These are phyloP conservation scores for Populus hybrid DNA, from an alignment of 441 rosid species.

Conservation along the genomic window DNA sequence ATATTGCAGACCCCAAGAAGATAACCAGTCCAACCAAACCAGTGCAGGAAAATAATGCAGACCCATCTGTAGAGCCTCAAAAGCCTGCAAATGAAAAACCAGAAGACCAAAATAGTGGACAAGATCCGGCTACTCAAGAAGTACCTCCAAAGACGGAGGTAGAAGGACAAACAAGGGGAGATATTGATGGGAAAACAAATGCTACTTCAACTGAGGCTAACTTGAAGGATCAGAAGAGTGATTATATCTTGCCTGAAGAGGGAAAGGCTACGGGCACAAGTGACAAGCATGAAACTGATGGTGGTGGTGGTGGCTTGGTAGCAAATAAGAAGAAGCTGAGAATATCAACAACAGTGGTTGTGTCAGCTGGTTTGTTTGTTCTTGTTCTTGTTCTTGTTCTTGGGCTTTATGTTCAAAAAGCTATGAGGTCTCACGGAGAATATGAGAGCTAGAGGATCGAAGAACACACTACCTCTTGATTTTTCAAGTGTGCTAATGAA, in stretches of 20 bases:
- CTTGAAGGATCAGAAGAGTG: background rate
- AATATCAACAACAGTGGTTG: background rate
- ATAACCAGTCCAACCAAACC: background rate
- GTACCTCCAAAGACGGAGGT: background rate
- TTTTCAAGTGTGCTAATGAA: background rate
- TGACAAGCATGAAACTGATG: background rate
- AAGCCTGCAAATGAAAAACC: background rate
- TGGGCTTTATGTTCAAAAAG: background rate
- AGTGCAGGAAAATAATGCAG: background rate
- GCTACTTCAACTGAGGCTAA: background rate
- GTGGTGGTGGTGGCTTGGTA: background rate
- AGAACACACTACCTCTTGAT: background rate
- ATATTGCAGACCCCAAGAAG: background rate
- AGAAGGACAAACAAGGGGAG: background rate
- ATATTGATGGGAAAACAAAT: background rate
- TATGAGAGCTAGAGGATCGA: background rate
- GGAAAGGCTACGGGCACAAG: background rate
- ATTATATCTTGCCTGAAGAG: background rate
- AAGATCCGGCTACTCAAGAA: background rate
- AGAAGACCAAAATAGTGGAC: background rate
- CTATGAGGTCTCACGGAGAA: background rate
- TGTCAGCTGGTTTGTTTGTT: background rate
- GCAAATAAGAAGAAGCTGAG: background rate
- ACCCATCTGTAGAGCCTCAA: background rate
- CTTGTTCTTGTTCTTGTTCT: too few species aligned